phyloP scores from a whole-genome alignment of 192 early-diverging fungal species.

The Backusella psychrophila region DNA sequence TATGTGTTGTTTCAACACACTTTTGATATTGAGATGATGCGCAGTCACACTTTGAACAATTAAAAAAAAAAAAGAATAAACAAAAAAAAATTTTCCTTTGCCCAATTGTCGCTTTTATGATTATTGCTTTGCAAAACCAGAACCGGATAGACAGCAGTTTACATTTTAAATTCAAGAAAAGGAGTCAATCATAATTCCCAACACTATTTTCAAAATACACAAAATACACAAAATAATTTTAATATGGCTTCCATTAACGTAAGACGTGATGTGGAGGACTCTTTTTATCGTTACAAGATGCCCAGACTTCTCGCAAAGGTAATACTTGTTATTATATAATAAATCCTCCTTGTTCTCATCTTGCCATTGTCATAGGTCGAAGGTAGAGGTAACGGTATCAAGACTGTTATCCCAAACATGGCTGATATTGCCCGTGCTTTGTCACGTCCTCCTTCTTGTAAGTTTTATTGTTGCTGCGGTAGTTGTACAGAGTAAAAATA shows the following conservation, averaged over 20 bases:
- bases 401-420: conserved; percentile 98
- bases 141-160: conserved; percentile 6
- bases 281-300: conserved; percentile 99
- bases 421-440: conserved; percentile 88
- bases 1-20: neutral
- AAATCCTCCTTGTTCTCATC: neutral
- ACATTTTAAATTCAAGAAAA: conserved; percentile 7
- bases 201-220: neutral
- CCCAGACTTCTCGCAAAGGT: conserved; percentile 78
- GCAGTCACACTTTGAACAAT: neutral
- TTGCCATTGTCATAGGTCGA: conserved; percentile 65
- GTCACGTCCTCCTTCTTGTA: conserved; percentile 82
- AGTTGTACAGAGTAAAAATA: neutral
- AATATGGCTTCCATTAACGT: conserved; percentile 85
- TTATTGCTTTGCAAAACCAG: conserved; percentile 6
- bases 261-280: conserved; percentile 84
- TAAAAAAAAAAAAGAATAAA: neutral
- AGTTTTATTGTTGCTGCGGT: neutral
- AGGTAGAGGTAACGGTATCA: conserved; percentile 99
- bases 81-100: conserved; percentile 3
- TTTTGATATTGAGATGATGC: no score
- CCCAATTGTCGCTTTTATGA: neutral
- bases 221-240: conserved; percentile 12
- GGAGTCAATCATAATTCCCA: neutral
- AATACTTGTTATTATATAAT: neutral